Evolutionary conservation across 768 basidiomycete genomes (phyloP), one percentile per base, ranked within the genome.

Genomic region (Mycena belliarum): DNA sequence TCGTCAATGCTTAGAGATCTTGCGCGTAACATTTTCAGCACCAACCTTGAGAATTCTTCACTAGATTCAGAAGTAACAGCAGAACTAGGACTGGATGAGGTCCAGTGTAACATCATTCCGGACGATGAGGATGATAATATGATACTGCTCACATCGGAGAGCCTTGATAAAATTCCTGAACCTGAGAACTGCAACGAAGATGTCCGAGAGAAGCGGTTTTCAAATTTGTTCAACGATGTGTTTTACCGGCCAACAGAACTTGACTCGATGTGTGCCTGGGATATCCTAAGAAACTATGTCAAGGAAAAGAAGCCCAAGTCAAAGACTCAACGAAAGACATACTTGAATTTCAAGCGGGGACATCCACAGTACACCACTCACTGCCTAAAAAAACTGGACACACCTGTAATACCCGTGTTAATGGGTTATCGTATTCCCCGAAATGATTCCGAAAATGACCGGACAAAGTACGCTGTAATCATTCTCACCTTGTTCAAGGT

Each of bases 11-110:
- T 61, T 12, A 28, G 49, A 55, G 51, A 61, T 44, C 29, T 50
- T 25, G 55, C 48, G 6, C 32, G 33, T 7, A 24, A 48, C 26
- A 45, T 72, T 6, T 61, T 74, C 21, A 68, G 70, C 14, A 12
- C 26, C 14, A 38, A 50, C 12, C 24, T 41, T 41, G 35, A 41
- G n/a, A 25, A 41, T 18, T 20, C 24, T 24, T 41, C 12, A 20
- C 49, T 3, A 40, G 15, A n/a, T 35, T 20, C 20, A 29, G 41
- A 52, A 37, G 8, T 18, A 16, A 44, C 32, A 16, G 42, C 43
- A 21, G 51, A 44, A 15, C 20, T 6, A 21, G 41, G 44, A 8
- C 18, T 23, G 20, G 47, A 49, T 0, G 15, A 42, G 16, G 57
- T 21, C 52, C 0, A 38, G 21, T 14, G 42, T 21, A 10, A 37